Conservation (phyloP, 257 asterid genomes). For the Catharanthus roseus region DNA sequence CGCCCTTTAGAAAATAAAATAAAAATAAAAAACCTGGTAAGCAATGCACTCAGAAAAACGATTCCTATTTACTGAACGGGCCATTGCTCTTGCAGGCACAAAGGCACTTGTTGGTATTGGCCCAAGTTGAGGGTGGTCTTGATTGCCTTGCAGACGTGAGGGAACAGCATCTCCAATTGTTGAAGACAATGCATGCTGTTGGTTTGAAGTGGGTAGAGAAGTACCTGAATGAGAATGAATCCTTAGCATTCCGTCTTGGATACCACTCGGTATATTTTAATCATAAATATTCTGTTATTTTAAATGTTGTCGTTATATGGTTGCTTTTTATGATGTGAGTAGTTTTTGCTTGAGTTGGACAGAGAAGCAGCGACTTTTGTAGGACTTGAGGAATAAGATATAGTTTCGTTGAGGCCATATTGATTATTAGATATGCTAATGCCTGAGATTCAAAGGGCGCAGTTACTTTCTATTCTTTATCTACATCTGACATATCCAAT, state of each 20-base stretch:
- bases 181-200: constrained; percentile 62
- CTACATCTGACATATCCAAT: neutral
- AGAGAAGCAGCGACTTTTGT: neutral
- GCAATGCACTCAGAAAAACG: neutral
- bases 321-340: neutral
- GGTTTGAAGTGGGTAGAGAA: constrained; percentile 77
- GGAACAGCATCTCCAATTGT: constrained; percentile 48
- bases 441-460: neutral
- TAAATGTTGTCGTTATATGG: neutral
- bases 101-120: constrained; percentile 61
- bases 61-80: neutral
- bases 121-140: constrained; percentile 59
- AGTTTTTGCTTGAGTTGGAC: neutral
- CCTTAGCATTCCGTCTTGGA: constrained; percentile 76
- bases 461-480: neutral
- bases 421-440: neutral
- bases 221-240: constrained; percentile 42
- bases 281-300: neutral
- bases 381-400: neutral
- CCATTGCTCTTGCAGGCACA: constrained; percentile 51
- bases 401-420: neutral
- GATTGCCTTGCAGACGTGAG: constrained; percentile 62
- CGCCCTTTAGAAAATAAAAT: neutral
- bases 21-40: neutral
- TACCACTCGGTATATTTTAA: constrained; percentile 59